Evolutionary conservation across 2,329 filamentous ascomycete genomes (phyloP).

Genomic region (Cercospora zeina): DNA sequence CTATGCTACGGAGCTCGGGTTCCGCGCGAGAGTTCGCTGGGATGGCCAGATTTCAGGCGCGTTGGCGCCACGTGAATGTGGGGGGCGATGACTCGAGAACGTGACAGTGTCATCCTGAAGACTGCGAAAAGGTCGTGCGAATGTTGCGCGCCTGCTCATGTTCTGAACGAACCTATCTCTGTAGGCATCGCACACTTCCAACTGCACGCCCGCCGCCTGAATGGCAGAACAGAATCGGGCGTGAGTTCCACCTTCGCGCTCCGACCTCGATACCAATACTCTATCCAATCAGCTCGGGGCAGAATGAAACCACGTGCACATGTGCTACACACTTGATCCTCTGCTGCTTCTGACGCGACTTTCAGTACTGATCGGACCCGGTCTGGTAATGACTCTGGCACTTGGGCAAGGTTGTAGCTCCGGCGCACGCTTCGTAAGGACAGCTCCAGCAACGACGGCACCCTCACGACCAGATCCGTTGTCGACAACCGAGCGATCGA

Average conservation of each 20-base stretch:
- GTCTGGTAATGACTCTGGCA: slow-evolving; percentile 28
- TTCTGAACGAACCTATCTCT: slow-evolving; percentile 26
- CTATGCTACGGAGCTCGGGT: neutral
- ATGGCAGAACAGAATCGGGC: slow-evolving; percentile 38
- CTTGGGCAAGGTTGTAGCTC: slow-evolving; percentile 33
- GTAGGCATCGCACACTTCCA: slow-evolving; percentile 38
- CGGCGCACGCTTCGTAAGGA: slow-evolving; percentile 34
- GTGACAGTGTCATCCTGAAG: neutral
- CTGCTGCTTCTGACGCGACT: slow-evolving; percentile 23
- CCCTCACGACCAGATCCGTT: slow-evolving; percentile 11
- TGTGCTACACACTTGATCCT: slow-evolving; percentile 38
- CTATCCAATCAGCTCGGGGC: slow-evolving; percentile 41
- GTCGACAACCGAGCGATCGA: slow-evolving; percentile 6
- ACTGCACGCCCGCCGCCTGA: slow-evolving; percentile 38
- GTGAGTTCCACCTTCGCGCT: slow-evolving; percentile 32
- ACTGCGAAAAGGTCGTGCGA: neutral
- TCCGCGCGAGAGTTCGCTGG: neutral
- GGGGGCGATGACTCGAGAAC: neutral
- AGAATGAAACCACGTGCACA: slow-evolving; percentile 39
- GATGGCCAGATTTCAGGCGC: neutral
- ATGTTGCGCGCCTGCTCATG: neutral
- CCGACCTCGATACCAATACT: slow-evolving; percentile 40
- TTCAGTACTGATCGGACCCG: slow-evolving; percentile 30
- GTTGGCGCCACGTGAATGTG: neutral
- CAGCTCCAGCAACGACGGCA: slow-evolving; percentile 43